These are phyloP conservation scores for Epichloe festucae DNA, from an alignment of 2,329 filamentous ascomycete genomes.

Conservation along the genomic window DNA sequence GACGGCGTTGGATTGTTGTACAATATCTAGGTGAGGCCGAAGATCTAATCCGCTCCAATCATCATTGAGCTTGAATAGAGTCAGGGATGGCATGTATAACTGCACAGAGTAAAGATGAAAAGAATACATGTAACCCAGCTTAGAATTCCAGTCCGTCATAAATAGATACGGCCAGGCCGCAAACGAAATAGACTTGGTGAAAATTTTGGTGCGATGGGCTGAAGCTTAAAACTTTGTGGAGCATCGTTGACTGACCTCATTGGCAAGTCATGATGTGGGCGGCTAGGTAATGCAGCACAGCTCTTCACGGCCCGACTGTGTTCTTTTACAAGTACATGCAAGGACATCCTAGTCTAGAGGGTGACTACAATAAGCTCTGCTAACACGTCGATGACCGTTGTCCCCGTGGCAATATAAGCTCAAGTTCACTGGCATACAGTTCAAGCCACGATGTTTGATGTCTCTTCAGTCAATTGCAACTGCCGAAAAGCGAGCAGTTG, in stretches of 20 bases:
- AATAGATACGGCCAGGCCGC: background rate
- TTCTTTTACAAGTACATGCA: too few species aligned
- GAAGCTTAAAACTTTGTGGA: background rate
- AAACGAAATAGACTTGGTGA: too few species aligned
- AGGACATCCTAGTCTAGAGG: too few species aligned
- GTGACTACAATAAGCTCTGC: background rate
- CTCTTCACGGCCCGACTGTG: background rate
- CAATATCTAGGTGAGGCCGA: background rate
- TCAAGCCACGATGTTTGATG: too few species aligned
- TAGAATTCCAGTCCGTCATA: too few species aligned
- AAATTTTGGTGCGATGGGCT: background rate
- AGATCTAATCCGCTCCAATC: background rate
- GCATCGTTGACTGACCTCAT: background rate
- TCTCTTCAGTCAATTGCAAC: too few species aligned
- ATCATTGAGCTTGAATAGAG: background rate
- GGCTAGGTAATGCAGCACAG: too few species aligned
- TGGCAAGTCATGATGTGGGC: background rate
- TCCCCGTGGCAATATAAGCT: too few species aligned
- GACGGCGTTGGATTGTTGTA: background rate
- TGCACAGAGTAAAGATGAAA: background rate
- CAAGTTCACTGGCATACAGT: too few species aligned
- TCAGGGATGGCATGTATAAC: background rate
- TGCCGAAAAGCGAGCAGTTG: too few species aligned
- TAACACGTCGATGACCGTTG: too few species aligned
- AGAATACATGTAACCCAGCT: too few species aligned